Percentiles rank a stretch among this genome's conserved stretches.
Conservation (phyloP, 2,329 filamentous ascomycete genomes). For the Aaosphaeria arxii region DNA sequence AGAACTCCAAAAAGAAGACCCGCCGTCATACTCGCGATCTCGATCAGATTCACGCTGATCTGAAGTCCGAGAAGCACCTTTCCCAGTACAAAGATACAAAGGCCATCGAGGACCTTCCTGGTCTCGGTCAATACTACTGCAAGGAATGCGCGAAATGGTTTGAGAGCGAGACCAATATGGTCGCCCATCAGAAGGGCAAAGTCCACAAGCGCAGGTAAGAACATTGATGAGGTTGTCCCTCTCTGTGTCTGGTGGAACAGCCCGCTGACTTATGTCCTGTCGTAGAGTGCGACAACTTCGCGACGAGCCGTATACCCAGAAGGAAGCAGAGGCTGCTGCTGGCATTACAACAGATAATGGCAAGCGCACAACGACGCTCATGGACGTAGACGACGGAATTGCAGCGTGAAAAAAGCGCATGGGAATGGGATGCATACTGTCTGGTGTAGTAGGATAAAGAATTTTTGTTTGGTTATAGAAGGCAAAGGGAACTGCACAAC, state of each 20-base stretch:
- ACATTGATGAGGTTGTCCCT: neutral
- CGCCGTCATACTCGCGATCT: constrained; percentile 66
- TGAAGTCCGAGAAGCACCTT: constrained; percentile 76
- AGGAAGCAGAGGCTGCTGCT: constrained; percentile 77
- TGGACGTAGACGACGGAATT: constrained; percentile 28
- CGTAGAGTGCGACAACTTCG: constrained; percentile 75
- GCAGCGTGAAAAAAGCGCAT: too few species aligned
- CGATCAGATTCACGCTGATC: constrained; percentile 85
- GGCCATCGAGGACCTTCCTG: constrained; percentile 81
- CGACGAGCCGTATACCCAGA: constrained; percentile 83
- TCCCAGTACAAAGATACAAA: constrained; percentile 75
- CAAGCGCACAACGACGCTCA: constrained; percentile 30
- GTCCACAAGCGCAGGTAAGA: constrained; percentile 83
- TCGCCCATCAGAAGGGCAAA: constrained; percentile 78
- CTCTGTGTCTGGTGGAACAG: neutral
- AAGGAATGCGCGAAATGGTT: constrained; percentile 96
- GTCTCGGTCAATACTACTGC: constrained; percentile 82
- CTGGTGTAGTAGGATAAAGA: too few species aligned
- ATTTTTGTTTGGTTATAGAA: too few species aligned
- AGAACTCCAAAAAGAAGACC: constrained; percentile 49
- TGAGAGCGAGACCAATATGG: constrained; percentile 75
- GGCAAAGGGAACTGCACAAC: too few species aligned
- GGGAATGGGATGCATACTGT: too few species aligned
- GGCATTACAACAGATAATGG: constrained; percentile 72
- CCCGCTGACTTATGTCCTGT: neutral